phyloP scores from a whole-genome alignment of 352 stramenopile species.

The Pelagophyceae sp. region DNA sequence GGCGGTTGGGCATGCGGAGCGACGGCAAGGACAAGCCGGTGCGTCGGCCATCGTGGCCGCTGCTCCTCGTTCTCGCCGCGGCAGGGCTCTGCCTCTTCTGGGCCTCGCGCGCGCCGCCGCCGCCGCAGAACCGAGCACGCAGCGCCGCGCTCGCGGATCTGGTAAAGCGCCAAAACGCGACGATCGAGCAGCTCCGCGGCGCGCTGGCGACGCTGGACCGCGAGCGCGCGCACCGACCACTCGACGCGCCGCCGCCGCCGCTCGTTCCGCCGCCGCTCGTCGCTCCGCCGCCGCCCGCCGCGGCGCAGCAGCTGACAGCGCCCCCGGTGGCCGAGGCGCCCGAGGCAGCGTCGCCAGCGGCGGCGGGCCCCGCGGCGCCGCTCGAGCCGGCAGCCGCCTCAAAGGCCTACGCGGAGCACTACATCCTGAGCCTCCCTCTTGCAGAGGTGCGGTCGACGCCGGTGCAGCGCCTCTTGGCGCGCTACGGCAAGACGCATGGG shows the following conservation, averaged over 20 bases:
- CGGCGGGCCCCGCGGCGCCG: background rate
- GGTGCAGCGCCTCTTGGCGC: background rate
- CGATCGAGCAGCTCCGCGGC: background rate
- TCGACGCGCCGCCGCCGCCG: background rate
- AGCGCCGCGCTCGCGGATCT: background rate
- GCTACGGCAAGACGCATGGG: constrained; percentile 19
- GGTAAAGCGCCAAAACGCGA: background rate
- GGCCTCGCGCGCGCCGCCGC: too few relatives aligned
- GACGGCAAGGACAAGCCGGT: too few relatives aligned
- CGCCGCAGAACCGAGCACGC: background rate
- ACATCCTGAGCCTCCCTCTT: background rate
- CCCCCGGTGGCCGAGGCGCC: too few relatives aligned
- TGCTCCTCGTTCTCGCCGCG: too few relatives aligned
- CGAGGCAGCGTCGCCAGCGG: background rate
- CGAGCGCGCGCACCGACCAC: background rate
- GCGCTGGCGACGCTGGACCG: background rate
- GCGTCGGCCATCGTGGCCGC: too few relatives aligned
- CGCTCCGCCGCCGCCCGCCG: background rate
- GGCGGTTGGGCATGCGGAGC: too few relatives aligned
- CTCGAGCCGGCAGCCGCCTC: background rate
- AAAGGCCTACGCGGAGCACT: background rate
- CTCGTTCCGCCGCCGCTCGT: background rate
- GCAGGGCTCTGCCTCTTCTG: too few relatives aligned
- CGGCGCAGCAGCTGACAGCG: too few relatives aligned
- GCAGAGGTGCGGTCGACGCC: background rate